Percentiles rank a stretch among this genome's conserved stretches.
Evolutionary conservation across 2,329 filamentous ascomycete genomes (phyloP).

Genomic region (Botrytis fragariae): DNA sequence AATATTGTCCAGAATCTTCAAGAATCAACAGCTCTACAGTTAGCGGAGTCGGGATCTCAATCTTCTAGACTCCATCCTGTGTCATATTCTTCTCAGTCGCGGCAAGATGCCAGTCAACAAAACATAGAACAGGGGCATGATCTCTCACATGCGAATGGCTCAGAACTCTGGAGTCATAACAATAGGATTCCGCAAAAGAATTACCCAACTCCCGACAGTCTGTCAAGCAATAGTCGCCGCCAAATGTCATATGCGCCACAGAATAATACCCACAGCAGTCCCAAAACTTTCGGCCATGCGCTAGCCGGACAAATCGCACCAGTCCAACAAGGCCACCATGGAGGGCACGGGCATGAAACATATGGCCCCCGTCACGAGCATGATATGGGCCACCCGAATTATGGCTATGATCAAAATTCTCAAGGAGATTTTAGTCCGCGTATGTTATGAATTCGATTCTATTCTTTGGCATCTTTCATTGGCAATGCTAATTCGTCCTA

Average conservation of each 20-base stretch:
- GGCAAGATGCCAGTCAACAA: constrained; percentile 14
- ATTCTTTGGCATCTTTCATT: background rate
- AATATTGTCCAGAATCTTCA: constrained; percentile 20
- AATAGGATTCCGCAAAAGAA: constrained; percentile 17
- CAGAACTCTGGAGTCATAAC: constrained; percentile 16
- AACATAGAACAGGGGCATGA: constrained; percentile 12
- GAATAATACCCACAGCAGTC: constrained; percentile 11
- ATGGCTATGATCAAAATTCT: constrained; percentile 14
- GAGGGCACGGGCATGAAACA: constrained; percentile 1
- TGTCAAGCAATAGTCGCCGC: constrained; percentile 18
- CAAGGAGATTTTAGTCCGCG: constrained; percentile 18
- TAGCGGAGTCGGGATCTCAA: constrained; percentile 3
- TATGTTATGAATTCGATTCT: constrained; percentile 1
- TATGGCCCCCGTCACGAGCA: constrained; percentile 11
- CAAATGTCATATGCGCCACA: constrained; percentile 17
- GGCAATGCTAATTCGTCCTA: background rate
- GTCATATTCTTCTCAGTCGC: constrained; percentile 11
- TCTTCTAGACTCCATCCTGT: constrained; percentile 5
- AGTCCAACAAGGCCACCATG: background rate
- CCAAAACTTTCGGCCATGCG: constrained; percentile 5
- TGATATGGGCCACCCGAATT: background rate
- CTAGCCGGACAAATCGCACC: background rate
- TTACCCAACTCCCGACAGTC: constrained; percentile 17
- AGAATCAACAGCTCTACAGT: constrained; percentile 10
- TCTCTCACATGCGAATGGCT: background rate